These are phyloP conservation scores for Lasiosphaeria ovina DNA, from an alignment of 495 filamentous ascomycete species.

Conservation along the genomic window DNA sequence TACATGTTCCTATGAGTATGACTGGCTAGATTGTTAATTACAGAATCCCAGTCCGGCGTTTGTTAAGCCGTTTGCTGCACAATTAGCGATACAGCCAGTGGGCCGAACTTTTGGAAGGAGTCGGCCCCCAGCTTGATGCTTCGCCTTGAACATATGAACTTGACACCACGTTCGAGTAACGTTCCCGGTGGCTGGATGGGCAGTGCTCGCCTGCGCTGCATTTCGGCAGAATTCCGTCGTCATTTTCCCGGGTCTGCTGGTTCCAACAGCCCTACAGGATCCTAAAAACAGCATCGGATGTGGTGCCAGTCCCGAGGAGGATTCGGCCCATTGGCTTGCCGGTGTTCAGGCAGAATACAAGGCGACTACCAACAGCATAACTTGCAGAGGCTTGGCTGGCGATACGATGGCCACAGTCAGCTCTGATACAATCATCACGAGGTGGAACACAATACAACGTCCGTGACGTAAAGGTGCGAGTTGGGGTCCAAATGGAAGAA, in stretches of 20 bases:
- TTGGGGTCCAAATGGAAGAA: not conserved
- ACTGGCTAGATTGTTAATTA: no score
- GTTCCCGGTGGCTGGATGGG: not conserved
- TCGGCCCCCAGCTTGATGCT: no score
- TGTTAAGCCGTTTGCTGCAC: no score
- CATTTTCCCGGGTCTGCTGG: not conserved
- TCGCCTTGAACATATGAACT: no score
- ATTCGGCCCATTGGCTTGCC: not conserved
- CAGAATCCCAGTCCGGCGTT: no score
- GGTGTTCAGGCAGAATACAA: not conserved
- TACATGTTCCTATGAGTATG: no score
- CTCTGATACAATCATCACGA: not conserved
- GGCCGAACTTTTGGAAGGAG: no score
- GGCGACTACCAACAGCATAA: not conserved
- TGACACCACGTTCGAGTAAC: not conserved
- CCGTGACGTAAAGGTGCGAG: not conserved
- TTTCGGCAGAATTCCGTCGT: not conserved
- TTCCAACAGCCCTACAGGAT: constrained; percentile 1
- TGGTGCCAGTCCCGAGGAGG: not conserved
- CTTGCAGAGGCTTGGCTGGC: no score
- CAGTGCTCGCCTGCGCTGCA: not conserved
- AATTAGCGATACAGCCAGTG: no score
- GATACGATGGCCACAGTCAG: not conserved
- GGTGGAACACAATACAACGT: not conserved
- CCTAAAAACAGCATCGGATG: not conserved